Percentiles rank a stretch among this genome's conserved stretches.
Conservation (phyloP, 2,329 filamentous ascomycete genomes). For the Akanthomyces lecanii region DNA sequence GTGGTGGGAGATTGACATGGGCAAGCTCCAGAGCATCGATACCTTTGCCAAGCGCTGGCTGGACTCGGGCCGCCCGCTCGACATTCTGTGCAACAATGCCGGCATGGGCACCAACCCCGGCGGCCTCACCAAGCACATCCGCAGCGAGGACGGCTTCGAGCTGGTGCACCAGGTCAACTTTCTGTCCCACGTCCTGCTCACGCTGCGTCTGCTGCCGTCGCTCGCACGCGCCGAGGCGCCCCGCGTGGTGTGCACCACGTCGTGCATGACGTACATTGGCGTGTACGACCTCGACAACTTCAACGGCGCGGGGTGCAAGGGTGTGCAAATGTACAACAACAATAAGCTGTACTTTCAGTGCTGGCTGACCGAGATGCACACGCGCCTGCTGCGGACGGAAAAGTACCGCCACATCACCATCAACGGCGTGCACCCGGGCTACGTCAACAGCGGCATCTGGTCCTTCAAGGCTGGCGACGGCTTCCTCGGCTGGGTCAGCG, state of each 20-base stretch:
- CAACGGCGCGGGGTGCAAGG: constrained; percentile 21
- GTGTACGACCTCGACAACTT: constrained; percentile 25
- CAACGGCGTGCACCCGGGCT: constrained; percentile 31
- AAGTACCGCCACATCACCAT: constrained; percentile 27
- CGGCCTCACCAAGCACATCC: constrained; percentile 11
- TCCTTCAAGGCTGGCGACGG: constrained; percentile 17
- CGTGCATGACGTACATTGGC: constrained; percentile 28
- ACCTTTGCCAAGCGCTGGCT: constrained; percentile 26
- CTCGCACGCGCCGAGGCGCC: constrained; percentile 23
- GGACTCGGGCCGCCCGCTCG: constrained; percentile 22
- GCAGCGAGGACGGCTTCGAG: constrained; percentile 29
- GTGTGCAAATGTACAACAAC: constrained; percentile 25
- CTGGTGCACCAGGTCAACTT: constrained; percentile 31
- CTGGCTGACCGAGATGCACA: constrained; percentile 30
- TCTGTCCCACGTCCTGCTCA: constrained; percentile 29
- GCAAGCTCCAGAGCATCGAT: constrained; percentile 24
- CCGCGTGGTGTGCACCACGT: constrained; percentile 29
- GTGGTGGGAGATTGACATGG: constrained; percentile 28
- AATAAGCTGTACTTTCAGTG: constrained; percentile 33
- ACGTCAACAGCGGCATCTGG: constrained; percentile 29
- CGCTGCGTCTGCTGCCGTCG: constrained; percentile 26
- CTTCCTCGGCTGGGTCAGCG: constrained; percentile 9
- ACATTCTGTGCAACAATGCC: constrained; percentile 30
- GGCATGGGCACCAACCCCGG: constrained; percentile 22
- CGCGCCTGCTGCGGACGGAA: constrained; percentile 21